Percentiles rank a stretch among this genome's conserved stretches.
Evolutionary conservation across 331 rosid species (phyloP).

Genomic region (Saraca asoca): DNA sequence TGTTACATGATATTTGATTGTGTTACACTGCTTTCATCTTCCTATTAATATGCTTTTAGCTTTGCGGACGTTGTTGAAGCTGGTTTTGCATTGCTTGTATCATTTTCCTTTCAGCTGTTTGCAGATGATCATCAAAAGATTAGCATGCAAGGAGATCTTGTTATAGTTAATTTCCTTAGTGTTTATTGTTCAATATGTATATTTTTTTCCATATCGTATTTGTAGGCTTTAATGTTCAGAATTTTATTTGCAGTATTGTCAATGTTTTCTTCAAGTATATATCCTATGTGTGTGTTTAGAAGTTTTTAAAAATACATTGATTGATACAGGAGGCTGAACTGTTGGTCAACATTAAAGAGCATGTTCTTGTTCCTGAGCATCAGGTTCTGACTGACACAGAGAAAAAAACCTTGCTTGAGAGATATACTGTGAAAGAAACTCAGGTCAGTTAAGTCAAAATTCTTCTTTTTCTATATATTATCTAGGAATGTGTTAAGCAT

Average conservation of each 20-base stretch:
- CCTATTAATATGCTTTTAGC: not conserved
- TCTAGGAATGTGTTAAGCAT: too few species aligned
- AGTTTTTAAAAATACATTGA: not conserved
- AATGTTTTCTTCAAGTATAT: not conserved
- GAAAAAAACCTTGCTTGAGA: constrained; percentile 69
- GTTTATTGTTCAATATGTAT: too few species aligned
- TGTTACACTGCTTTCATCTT: not conserved
- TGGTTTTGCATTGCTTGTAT: not conserved
- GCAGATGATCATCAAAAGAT: too few species aligned
- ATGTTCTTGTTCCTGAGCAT: constrained; percentile 73
- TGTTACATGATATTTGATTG: too few species aligned
- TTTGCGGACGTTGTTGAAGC: not conserved
- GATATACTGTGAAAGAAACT: constrained; percentile 71
- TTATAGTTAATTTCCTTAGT: not conserved
- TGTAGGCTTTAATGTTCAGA: not conserved
- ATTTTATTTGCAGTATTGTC: not conserved
- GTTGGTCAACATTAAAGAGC: constrained; percentile 61
- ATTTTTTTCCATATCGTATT: not conserved
- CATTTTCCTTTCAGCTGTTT: not conserved
- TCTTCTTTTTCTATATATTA: not conserved
- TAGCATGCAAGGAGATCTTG: not conserved
- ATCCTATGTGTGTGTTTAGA: not conserved
- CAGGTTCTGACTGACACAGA: constrained; percentile 57
- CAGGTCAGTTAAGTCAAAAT: constrained; percentile 49
- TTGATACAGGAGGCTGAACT: constrained; percentile 68